A percentile compares a stretch with the other conserved stretches of the same genome.
These are phyloP conservation scores for Lactarius tabidus DNA, from an alignment of 768 basidiomycete species.

Conservation along the genomic window DNA sequence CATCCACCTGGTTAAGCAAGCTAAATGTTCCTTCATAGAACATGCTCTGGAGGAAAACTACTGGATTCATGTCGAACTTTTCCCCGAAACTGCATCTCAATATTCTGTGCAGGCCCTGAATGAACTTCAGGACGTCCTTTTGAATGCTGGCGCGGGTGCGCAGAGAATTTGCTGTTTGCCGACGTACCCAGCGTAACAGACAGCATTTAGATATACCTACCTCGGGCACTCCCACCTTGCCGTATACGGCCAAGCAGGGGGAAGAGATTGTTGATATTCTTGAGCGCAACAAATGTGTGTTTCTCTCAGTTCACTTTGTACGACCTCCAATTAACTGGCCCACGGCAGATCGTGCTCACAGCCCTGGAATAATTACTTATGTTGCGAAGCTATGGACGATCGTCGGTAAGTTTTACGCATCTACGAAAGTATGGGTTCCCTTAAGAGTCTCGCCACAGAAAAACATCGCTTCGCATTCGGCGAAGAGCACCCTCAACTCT, in stretches of 20 bases:
- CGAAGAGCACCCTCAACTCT: slow-evolving; percentile 8
- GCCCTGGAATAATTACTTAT: background rate
- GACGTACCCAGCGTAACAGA: background rate
- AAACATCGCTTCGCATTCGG: slow-evolving; percentile 15
- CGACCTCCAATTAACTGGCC: background rate
- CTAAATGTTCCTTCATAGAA: background rate
- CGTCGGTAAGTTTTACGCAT: slow-evolving; percentile 3
- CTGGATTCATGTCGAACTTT: slow-evolving; percentile 18
- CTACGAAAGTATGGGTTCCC: background rate
- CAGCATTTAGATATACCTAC: slow-evolving; percentile 6
- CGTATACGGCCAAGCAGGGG: slow-evolving; percentile 8
- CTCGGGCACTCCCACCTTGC: slow-evolving; percentile 12
- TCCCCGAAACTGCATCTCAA: background rate
- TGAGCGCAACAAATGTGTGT: slow-evolving; percentile 3
- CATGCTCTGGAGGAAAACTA: slow-evolving; percentile 17
- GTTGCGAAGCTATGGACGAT: slow-evolving; percentile 6
- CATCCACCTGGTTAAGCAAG: no score
- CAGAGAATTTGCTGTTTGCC: background rate
- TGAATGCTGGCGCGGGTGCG: slow-evolving; percentile 13
- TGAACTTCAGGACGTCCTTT: background rate
- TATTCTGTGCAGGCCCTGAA: slow-evolving; percentile 7
- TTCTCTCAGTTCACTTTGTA: background rate
- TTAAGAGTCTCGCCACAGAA: background rate
- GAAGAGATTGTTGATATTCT: slow-evolving; percentile 3
- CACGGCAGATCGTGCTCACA: slow-evolving; percentile 4